Percentiles rank a stretch among this genome's conserved stretches.
phyloP scores from a whole-genome alignment of 108 stramenopile species.

The Fistulifera solaris region DNA sequence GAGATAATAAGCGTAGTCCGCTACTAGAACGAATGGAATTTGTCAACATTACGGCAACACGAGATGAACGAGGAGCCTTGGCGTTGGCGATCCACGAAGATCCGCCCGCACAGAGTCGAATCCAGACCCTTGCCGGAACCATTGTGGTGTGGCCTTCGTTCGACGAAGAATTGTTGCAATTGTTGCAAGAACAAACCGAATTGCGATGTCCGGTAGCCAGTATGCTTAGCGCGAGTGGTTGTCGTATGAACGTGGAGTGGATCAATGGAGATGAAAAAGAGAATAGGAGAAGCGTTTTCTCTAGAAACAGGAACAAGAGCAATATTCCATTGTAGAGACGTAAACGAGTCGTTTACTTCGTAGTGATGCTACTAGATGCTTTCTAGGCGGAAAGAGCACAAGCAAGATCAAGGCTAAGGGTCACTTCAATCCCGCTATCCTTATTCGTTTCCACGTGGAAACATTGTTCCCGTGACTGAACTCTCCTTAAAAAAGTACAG shows the following conservation, averaged over 20 bases:
- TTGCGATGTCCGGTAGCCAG: constrained; percentile 71
- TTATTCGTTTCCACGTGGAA: no score
- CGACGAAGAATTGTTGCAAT: constrained; percentile 17
- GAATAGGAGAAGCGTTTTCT: no score
- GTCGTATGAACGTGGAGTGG: constrained; percentile 62
- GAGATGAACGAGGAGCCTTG: constrained; percentile 70
- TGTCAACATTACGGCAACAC: constrained; percentile 28
- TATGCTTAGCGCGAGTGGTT: constrained; percentile 71
- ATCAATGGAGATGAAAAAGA: constrained; percentile 13
- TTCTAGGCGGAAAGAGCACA: no score
- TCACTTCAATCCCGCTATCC: no score
- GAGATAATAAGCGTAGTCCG: constrained; percentile 28
- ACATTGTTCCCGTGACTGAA: no score
- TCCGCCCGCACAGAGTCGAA: constrained; percentile 16
- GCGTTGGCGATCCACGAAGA: constrained; percentile 37
- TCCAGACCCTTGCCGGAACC: constrained; percentile 24
- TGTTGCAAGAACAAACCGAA: constrained; percentile 64
- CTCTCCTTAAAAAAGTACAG: no score
- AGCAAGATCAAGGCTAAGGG: no score
- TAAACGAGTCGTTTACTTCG: no score
- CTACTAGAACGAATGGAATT: constrained; percentile 49
- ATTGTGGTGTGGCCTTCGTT: constrained; percentile 31
- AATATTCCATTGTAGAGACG: no score
- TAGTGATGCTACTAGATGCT: no score
- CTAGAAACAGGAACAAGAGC: no score